phyloP scores from a whole-genome alignment of 2,329 filamentous ascomycete species.

The Ascosphaera apis region DNA sequence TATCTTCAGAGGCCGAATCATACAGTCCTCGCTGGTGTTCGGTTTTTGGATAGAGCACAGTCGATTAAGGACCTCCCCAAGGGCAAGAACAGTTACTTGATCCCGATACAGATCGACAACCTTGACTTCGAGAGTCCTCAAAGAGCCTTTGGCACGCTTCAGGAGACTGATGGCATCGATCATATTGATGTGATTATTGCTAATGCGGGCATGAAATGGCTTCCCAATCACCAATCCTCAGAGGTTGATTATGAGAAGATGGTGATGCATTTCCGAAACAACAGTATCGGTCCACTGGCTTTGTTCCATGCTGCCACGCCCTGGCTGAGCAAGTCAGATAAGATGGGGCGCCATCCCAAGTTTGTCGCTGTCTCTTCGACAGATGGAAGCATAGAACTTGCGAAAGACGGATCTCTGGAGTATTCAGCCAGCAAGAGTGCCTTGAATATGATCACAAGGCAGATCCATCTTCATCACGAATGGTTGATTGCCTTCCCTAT shows the following conservation, averaged over 20 bases:
- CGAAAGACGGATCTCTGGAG: constrained; percentile 12
- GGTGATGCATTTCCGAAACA: constrained; percentile 12
- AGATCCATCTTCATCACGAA: constrained; percentile 16
- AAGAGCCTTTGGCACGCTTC: constrained; percentile 13
- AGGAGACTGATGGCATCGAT: constrained; percentile 14
- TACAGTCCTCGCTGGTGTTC: constrained; percentile 9
- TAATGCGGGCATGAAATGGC: constrained; percentile 23
- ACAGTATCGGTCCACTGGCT: constrained; percentile 16
- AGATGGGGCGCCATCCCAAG: constrained; percentile 9
- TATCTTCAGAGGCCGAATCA: constrained; percentile 17
- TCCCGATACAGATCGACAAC: constrained; percentile 23
- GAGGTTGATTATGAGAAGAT: constrained; percentile 7
- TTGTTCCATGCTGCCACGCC: constrained; percentile 24
- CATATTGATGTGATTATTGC: constrained; percentile 29
- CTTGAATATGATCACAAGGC: constrained; percentile 16
- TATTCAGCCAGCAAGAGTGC: constrained; percentile 25
- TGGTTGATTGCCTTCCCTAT: constrained; percentile 7
- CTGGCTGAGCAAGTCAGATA: constrained; percentile 14
- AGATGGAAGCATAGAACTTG: constrained; percentile 7
- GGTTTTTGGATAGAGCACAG: constrained; percentile 5
- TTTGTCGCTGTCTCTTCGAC: constrained; percentile 19
- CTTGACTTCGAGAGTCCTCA: constrained; percentile 13
- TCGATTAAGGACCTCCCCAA: constrained; percentile 12
- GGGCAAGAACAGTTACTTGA: constrained; percentile 14
- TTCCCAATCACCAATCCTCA: background rate